A percentile compares a stretch with the other conserved stretches of the same genome.
These are phyloP conservation scores for Schizothecium vesticola DNA, from an alignment of 495 filamentous ascomycete genomes.

Conservation along the genomic window DNA sequence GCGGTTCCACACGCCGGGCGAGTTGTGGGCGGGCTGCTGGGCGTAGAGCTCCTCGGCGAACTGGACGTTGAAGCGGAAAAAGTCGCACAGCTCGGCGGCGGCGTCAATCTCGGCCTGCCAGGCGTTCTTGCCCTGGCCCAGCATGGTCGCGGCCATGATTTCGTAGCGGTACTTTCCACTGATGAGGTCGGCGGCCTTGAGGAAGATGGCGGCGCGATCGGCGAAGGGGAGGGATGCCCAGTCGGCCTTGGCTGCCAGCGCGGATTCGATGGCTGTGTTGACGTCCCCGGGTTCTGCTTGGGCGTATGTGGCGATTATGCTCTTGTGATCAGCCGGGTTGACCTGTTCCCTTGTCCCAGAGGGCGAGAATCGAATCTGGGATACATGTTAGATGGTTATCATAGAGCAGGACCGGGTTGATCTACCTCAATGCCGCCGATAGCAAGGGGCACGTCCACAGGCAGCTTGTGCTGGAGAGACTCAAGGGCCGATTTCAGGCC, in stretches of 20 bases:
- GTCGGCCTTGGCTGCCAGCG: slow-evolving; percentile 69
- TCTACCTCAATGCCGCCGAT: slow-evolving; percentile 71
- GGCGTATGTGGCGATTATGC: slow-evolving; percentile 72
- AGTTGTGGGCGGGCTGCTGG: slow-evolving; percentile 72
- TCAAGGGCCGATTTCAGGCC: slow-evolving; percentile 66
- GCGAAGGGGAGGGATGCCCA: slow-evolving; percentile 82
- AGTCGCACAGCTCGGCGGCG: slow-evolving; percentile 86
- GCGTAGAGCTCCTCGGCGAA: slow-evolving; percentile 84
- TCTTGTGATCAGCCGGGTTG: slow-evolving; percentile 68
- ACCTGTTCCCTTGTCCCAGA: slow-evolving; percentile 48
- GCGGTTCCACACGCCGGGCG: slow-evolving; percentile 75
- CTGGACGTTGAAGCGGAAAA: slow-evolving; percentile 83
- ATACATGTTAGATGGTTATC: not conserved
- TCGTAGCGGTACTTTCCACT: slow-evolving; percentile 87
- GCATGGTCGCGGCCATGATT: slow-evolving; percentile 87
- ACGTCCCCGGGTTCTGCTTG: slow-evolving; percentile 69
- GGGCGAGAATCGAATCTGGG: slow-evolving; percentile 47
- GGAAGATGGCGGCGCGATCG: slow-evolving; percentile 86
- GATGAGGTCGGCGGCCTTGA: slow-evolving; percentile 88
- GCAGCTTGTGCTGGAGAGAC: slow-evolving; percentile 50
- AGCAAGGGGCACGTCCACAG: slow-evolving; percentile 69
- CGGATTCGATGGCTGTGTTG: slow-evolving; percentile 67
- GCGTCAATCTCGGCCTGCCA: slow-evolving; percentile 97
- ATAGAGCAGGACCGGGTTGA: not conserved
- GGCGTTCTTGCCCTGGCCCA: slow-evolving; percentile 92